A percentile compares a stretch with the other conserved stretches of the same genome.
Evolutionary conservation across 2,329 filamentous ascomycete species (phyloP).

Genomic region (Lasiodiplodia hormozganensis): DNA sequence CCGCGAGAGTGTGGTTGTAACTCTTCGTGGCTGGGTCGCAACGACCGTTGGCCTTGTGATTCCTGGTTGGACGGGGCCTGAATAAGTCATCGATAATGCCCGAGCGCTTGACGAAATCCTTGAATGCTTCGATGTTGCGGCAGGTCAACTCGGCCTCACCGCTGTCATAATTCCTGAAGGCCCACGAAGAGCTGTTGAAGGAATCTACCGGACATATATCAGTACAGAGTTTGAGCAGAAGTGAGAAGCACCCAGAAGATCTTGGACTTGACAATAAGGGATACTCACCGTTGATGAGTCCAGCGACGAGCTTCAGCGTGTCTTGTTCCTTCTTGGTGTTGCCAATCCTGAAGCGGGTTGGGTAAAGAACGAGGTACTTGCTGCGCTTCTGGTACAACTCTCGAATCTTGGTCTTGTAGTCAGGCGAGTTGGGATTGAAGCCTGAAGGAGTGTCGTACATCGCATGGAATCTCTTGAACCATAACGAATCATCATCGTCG

Average conservation of each 20-base stretch:
- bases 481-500: slow-evolving; percentile 53
- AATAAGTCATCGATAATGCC: slow-evolving; percentile 39
- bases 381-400: slow-evolving; percentile 43
- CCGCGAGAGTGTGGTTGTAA: slow-evolving; percentile 35
- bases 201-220: neutral
- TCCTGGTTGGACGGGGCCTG: slow-evolving; percentile 32
- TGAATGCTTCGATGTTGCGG: slow-evolving; percentile 43
- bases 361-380: slow-evolving; percentile 30
- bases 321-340: slow-evolving; percentile 39
- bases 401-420: slow-evolving; percentile 42
- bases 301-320: slow-evolving; percentile 48
- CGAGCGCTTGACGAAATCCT: slow-evolving; percentile 41
- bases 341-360: slow-evolving; percentile 37
- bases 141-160: slow-evolving; percentile 39
- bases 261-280: neutral
- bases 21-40: neutral
- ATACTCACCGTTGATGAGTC: slow-evolving; percentile 54
- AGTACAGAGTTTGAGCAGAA: neutral
- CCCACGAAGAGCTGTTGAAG: neutral
- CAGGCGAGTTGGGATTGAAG: slow-evolving; percentile 25
- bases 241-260: slow-evolving; percentile 31
- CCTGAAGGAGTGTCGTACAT: slow-evolving; percentile 47
- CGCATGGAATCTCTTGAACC: slow-evolving; percentile 53
- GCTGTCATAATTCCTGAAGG: neutral
- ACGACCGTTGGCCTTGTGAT: slow-evolving; percentile 15